A percentile compares a stretch with the other conserved stretches of the same genome.
phyloP scores from a whole-genome alignment of 768 basidiomycete genomes.

The Podaxis sp. region DNA sequence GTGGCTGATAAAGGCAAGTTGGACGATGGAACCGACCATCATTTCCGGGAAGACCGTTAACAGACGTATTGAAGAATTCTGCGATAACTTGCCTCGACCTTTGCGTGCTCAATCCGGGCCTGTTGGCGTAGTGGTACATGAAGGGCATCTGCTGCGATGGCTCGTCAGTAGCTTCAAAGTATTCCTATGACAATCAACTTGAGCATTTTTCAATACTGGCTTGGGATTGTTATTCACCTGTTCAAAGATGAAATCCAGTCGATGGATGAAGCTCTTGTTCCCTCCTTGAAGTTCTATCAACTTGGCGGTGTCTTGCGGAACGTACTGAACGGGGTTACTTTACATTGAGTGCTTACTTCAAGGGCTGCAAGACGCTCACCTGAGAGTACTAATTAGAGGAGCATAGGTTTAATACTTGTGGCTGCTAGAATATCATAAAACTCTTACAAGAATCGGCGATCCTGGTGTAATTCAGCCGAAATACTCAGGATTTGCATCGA shows the following conservation, averaged over 20 bases:
- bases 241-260: constrained; percentile 58
- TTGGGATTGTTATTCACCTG: constrained; percentile 29
- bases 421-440: background rate
- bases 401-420: background rate
- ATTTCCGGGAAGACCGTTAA: constrained; percentile 60
- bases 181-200: constrained; percentile 32
- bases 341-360: background rate
- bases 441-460: constrained; percentile 55
- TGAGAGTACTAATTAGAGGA: constrained; percentile 49
- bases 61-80: constrained; percentile 53
- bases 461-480: constrained; percentile 19
- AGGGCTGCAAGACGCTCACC: constrained; percentile 26
- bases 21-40: constrained; percentile 42
- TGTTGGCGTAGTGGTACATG: constrained; percentile 69
- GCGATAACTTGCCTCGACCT: constrained; percentile 54
- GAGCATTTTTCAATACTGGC: too few species aligned
- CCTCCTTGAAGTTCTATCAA: constrained; percentile 64
- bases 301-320: constrained; percentile 63
- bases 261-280: constrained; percentile 45
- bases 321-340: constrained; percentile 39
- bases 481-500: background rate
- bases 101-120: constrained; percentile 57
- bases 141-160: constrained; percentile 68
- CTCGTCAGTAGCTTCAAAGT: constrained; percentile 63
- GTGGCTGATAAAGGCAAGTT: background rate